Percentiles rank a stretch among this genome's conserved stretches.
These are phyloP conservation scores for Pseudisothecium myosuroides DNA, from an alignment of 225 moss, liverwort and hornwort species.

Conservation along the genomic window DNA sequence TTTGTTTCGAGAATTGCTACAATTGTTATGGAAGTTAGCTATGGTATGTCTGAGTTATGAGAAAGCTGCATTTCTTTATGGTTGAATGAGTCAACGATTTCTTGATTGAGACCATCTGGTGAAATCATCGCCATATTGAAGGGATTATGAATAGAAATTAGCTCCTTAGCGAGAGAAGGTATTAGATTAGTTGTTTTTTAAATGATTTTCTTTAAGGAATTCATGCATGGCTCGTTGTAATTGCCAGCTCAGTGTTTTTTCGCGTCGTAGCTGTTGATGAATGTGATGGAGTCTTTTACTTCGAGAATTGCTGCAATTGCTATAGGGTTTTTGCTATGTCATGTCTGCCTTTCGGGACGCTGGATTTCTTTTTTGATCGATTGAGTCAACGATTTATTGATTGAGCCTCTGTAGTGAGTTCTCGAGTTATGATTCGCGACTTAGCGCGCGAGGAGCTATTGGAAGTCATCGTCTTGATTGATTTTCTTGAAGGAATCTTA, in stretches of 20 bases:
- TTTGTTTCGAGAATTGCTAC: neutral
- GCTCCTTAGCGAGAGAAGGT: neutral
- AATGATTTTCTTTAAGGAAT: neutral
- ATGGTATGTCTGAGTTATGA: neutral
- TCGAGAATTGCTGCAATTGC: neutral
- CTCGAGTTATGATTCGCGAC: neutral
- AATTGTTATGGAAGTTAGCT: neutral
- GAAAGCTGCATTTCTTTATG: neutral
- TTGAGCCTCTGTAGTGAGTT: neutral
- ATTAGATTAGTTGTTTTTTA: neutral
- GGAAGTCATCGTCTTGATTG: neutral
- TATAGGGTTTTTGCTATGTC: neutral
- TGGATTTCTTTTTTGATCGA: neutral
- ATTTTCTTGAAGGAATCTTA: neutral
- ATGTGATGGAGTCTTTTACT: neutral
- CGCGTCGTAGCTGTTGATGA: neutral
- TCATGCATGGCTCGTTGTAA: neutral
- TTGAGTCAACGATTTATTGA: neutral
- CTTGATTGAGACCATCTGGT: neutral
- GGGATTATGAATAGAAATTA: neutral
- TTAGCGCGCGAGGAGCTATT: neutral
- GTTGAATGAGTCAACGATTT: neutral
- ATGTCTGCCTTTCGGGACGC: neutral
- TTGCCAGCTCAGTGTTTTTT: neutral
- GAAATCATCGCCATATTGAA: neutral